A percentile compares a stretch with the other conserved stretches of the same genome.
Evolutionary conservation across 768 basidiomycete genomes (phyloP).

Genomic region (Erythrobasidium yunnanense): DNA sequence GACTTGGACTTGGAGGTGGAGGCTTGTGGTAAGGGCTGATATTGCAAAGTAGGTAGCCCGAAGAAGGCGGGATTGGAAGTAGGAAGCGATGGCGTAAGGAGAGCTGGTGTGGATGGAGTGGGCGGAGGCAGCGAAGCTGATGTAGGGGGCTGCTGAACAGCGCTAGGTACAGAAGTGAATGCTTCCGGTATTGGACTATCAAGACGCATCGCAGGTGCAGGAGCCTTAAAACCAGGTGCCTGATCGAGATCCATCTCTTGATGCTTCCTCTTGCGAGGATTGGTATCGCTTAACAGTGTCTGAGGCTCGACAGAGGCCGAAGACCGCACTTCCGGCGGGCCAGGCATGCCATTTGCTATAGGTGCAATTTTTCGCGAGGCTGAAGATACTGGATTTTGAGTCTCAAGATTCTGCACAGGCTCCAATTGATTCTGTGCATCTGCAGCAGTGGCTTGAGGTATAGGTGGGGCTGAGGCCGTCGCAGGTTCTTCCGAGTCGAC

Average conservation of each 20-base stretch:
- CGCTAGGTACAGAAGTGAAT: neutral
- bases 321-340: too few species aligned
- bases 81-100: too few species aligned
- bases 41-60: too few species aligned
- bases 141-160: neutral
- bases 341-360: too few species aligned
- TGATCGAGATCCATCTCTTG: neutral
- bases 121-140: too few species aligned
- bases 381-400: too few species aligned
- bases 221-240: neutral
- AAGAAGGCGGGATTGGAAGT: too few species aligned
- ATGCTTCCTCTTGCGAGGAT: neutral
- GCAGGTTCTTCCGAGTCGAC: neutral
- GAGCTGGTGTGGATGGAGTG: too few species aligned
- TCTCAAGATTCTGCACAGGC: neutral
- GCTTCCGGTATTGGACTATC: neutral
- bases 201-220: neutral
- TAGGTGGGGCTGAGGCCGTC: neutral
- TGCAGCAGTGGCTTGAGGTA: neutral
- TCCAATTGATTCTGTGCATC: neutral
- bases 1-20: too few species aligned
- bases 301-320: too few species aligned
- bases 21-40: too few species aligned
- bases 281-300: neutral
- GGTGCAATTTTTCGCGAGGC: too few species aligned